Conservation (phyloP, 208 protist genomes). For the Spongospora subterranea region DNA sequence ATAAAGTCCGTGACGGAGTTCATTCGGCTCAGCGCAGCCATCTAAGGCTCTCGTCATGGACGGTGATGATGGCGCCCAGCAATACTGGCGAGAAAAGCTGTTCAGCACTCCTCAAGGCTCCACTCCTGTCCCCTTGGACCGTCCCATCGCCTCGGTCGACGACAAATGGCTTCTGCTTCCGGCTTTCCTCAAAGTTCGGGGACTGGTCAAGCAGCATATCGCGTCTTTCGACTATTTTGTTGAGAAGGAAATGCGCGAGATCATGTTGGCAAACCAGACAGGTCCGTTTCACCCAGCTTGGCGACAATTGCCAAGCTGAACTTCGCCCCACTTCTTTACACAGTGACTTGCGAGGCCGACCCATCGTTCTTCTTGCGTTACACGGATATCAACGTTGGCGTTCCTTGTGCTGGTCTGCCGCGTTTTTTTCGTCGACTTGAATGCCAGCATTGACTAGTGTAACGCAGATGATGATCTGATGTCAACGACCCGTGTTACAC, state of each 20-base stretch:
- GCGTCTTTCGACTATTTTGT: slow-evolving; percentile 94
- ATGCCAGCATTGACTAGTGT: neutral
- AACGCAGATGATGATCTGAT: slow-evolving; percentile 34
- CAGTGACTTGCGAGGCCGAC: slow-evolving; percentile 81
- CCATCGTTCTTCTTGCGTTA: slow-evolving; percentile 80
- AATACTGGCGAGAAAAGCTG: neutral
- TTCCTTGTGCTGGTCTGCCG: slow-evolving; percentile 64
- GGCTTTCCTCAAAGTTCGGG: slow-evolving; percentile 85
- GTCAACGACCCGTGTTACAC: slow-evolving; percentile 71
- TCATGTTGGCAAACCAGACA: slow-evolving; percentile 84
- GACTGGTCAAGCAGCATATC: slow-evolving; percentile 84
- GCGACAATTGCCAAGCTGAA: neutral
- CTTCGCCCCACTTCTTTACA: no score
- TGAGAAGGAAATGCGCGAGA: slow-evolving; percentile 86
- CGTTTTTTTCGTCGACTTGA: neutral
- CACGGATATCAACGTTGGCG: slow-evolving; percentile 76
- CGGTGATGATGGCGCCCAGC: neutral
- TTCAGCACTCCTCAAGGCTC: neutral
- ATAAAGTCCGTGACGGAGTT: no score
- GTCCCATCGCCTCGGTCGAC: slow-evolving; percentile 63
- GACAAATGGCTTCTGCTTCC: slow-evolving; percentile 90
- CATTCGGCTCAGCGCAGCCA: no score
- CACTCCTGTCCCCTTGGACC: neutral
- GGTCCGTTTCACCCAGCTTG: neutral
- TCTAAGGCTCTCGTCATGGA: no score